Evolutionary conservation across 2,329 filamentous ascomycete species (phyloP), one percentile per base, ranked within the genome.

Genomic region (Aureobasidium sp.): DNA sequence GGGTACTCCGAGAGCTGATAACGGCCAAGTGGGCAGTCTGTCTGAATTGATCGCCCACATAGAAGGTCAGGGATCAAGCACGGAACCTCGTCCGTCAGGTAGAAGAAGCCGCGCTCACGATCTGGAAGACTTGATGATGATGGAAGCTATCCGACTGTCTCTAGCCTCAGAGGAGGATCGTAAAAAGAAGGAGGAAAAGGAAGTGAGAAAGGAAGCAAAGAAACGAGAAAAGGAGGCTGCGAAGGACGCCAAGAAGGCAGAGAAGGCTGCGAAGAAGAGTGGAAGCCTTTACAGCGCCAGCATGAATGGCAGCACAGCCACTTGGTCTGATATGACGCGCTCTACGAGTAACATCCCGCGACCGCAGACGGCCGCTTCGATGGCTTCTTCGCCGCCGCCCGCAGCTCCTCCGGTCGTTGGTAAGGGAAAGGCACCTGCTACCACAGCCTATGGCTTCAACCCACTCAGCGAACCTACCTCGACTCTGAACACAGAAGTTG

Each of bases 91-190:
- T 8, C 73, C 75, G 20, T 82, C 80, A 67, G 83, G 82, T 39
- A 77, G 86, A 64, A 78, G 84, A 64, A 83, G 75, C 62, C 82
- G 90, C 34, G 85, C 95, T 71, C 90, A 95, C 25, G 92, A 97
- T 68, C 81, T 97, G 0, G 94, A 99, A 72, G 93, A 96, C 53
- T 89, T 99, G 79, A 99, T 99, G 94, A 91, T 97, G 80, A 91
- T 94, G 81, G 94, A 99, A 73, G 94, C 94, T 0, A 95, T 99
- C 52, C 83, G 94, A 42, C 75, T 96, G 34, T 96, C 91, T 52
- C 79, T 99, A n/a, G 91, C 89, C 0, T 87, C 90, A 1, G 94
- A 99, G 72, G 93, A 97, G 70, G 93, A 97, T 45, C 84, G 93
- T n/a, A 89, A 91, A 67, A 87, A 84, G 51, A 94, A 90, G 70